These are phyloP conservation scores for Diplocarpon mali DNA, from an alignment of 2,329 filamentous ascomycete species.

Conservation along the genomic window DNA sequence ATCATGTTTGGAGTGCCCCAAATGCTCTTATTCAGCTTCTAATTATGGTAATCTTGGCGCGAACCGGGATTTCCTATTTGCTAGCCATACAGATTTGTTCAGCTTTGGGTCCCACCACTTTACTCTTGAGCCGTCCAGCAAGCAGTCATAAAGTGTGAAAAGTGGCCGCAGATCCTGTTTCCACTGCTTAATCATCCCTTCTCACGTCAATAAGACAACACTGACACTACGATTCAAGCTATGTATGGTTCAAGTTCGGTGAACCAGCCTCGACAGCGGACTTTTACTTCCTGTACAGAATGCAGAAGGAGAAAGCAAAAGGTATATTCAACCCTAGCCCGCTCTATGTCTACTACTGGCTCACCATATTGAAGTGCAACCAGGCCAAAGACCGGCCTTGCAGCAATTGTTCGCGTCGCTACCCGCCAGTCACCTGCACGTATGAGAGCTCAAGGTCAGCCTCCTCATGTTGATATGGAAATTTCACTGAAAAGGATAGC, in stretches of 20 bases:
- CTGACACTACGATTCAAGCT: slow-evolving; percentile 9
- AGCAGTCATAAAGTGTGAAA: slow-evolving; percentile 9
- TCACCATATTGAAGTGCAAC: slow-evolving; percentile 17
- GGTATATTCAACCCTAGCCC: slow-evolving; percentile 5
- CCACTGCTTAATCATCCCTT: slow-evolving; percentile 1
- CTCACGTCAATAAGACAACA: background rate
- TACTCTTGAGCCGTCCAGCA: slow-evolving; percentile 12
- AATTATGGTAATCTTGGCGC: slow-evolving; percentile 10
- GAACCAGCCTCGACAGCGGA: slow-evolving; percentile 16
- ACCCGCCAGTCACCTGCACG: slow-evolving; percentile 18
- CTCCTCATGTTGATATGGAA: background rate
- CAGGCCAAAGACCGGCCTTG: slow-evolving; percentile 20
- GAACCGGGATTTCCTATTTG: slow-evolving; percentile 7
- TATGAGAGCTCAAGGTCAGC: slow-evolving; percentile 17
- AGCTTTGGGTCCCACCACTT: slow-evolving; percentile 6
- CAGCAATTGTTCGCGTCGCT: slow-evolving; percentile 20
- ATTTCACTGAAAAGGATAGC: slow-evolving; percentile 7
- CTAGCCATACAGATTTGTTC: slow-evolving; percentile 8
- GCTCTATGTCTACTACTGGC: slow-evolving; percentile 9
- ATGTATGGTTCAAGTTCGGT: slow-evolving; percentile 16
- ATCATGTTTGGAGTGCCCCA: background rate
- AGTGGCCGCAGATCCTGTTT: slow-evolving; percentile 1
- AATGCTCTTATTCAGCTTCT: slow-evolving; percentile 9
- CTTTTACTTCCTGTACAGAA: slow-evolving; percentile 19
- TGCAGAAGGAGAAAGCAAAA: slow-evolving; percentile 20